Evolutionary conservation across 108 stramenopile genomes (phyloP), one percentile per base, ranked within the genome.

Genomic region (Seminavis robusta): DNA sequence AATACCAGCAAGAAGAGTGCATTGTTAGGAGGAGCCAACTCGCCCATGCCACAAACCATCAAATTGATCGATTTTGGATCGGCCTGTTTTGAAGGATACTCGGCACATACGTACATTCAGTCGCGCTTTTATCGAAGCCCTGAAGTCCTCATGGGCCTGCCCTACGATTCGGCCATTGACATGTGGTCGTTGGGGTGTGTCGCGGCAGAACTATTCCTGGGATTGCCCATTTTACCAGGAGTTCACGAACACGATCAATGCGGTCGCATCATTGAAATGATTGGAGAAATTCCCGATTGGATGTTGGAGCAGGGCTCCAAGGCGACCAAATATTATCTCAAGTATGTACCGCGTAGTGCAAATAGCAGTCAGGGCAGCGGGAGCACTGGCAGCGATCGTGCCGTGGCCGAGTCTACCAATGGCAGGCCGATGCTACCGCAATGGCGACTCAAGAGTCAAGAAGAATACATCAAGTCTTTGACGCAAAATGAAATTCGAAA

Each of bases 31-130:
- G n/a, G n/a, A n/a, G n/a, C 30, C 13, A 47, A 30, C 36, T 15
- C 31, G n/a, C 27, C 47, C 23, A 19, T 32, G 45, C 20, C 57
- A 4, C 29, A 47, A 11, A 67, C 48, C 26, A 86, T 98, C 59
- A 96, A 97, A 56, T 52, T 99, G 36, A 97, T 98, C 58, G 98
- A 99, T 71, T 95, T 99, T 69, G 98, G 98, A 21, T 95, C 94
- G 4, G 95, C 96, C 9, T 98, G 94, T 71, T 96, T 90, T 44
- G 85, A 92, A 63, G 87, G 84, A 3, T 67, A 84, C 44, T 77
- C 87, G 23, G 67, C 90, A 32, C 93, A 94, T 56, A 94, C 95
- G 13, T 99, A 99, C 74, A 97, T 99, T 34, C 98, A 98, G 69
- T 95, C 94, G 20, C 77, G 98, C 1, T 99, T 99, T 72, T 99